Evolutionary conservation across 2,329 filamentous ascomycete species (phyloP).

Genomic region (Botrytis medusae): DNA sequence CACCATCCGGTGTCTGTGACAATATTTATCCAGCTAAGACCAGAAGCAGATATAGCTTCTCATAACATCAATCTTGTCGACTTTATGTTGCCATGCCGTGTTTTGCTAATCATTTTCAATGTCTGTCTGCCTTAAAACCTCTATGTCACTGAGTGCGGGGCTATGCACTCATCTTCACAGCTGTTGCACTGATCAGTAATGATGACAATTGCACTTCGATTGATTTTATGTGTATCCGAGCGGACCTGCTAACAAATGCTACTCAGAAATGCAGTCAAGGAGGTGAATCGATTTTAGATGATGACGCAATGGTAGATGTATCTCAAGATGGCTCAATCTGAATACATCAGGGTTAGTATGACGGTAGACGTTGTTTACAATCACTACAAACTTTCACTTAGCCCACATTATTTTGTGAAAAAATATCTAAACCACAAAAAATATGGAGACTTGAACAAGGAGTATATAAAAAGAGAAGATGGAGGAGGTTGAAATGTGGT

Average conservation of each 20-base stretch:
- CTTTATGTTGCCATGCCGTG: neutral
- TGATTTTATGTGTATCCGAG: fast-evolving
- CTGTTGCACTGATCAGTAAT: neutral
- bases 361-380: no score
- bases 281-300: no score
- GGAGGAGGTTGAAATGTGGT: no score
- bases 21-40: no score
- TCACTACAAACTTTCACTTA: fast-evolving
- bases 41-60: no score
- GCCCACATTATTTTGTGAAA: no score
- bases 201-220: neutral
- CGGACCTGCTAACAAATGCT: fast-evolving
- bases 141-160: neutral
- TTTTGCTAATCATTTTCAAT: neutral
- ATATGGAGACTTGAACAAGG: no score
- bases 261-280: fast-evolving
- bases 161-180: neutral
- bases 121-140: neutral
- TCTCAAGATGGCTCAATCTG: neutral
- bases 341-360: fast-evolving
- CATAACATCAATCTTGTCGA: neutral
- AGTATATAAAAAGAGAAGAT: no score
- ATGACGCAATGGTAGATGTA: no score
- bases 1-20: no score
- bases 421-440: no score